A percentile compares a stretch with the other conserved stretches of the same genome.
Evolutionary conservation across 2,329 filamentous ascomycete species (phyloP).

Genomic region (Hymenotorrendiella dingleyae): DNA sequence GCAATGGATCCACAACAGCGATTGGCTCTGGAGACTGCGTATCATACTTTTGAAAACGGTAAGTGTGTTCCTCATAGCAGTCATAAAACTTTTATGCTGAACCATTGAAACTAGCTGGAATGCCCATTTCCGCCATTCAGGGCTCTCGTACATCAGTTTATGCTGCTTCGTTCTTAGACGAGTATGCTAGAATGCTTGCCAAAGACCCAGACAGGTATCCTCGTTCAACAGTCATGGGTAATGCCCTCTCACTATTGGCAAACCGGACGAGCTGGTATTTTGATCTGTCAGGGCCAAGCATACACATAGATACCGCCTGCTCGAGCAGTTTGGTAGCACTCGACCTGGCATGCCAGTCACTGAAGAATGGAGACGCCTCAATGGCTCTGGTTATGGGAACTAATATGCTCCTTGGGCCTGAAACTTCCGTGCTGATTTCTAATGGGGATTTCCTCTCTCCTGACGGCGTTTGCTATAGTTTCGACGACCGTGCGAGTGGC

Average conservation of each 20-base stretch:
- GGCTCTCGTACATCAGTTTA: conserved; percentile 36
- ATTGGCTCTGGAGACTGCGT: conserved; percentile 21
- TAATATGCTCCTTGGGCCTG: conserved; percentile 8
- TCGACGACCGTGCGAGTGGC: conserved; percentile 37
- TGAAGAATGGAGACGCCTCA: neutral
- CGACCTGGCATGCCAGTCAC: conserved; percentile 40
- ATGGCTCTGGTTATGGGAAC: conserved; percentile 8
- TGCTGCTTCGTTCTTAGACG: conserved; percentile 39
- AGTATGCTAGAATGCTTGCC: neutral
- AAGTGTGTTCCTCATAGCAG: neutral
- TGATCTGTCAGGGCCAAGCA: conserved; percentile 42
- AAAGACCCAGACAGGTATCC: neutral
- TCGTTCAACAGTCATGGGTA: conserved; percentile 20
- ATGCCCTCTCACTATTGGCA: conserved; percentile 37
- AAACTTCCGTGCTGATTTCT: conserved; percentile 1
- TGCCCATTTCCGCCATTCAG: neutral
- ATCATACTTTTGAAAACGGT: conserved; percentile 11
- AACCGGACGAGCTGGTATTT: conserved; percentile 51
- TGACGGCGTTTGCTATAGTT: conserved; percentile 21
- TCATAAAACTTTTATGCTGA: no score
- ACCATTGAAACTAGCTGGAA: conserved; percentile 6
- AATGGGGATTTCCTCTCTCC: conserved; percentile 4
- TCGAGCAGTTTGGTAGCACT: conserved; percentile 48
- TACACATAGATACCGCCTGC: conserved; percentile 53
- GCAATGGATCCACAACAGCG: conserved; percentile 43